A percentile compares a stretch with the other conserved stretches of the same genome.
phyloP scores from a whole-genome alignment of 2,329 filamentous ascomycete species.

The Venturia carpophila region DNA sequence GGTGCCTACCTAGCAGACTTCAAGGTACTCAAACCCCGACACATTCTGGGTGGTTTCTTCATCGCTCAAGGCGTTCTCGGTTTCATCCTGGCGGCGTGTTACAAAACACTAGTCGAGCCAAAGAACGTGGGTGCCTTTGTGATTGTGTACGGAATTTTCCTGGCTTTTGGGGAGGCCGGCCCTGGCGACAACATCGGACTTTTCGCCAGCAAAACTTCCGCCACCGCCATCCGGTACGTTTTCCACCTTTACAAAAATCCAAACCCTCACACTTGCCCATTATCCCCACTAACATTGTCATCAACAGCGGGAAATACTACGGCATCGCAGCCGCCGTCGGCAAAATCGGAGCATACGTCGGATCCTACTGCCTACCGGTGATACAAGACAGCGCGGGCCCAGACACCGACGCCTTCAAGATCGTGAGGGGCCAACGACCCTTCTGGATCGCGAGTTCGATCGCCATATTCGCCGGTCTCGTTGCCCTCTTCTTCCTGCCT shows the following conservation, averaged over 20 bases:
- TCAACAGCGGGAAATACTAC: slow-evolving; percentile 59
- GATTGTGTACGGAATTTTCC: slow-evolving; percentile 71
- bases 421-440: slow-evolving; percentile 63
- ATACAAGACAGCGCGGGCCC: slow-evolving; percentile 33
- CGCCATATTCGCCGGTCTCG: slow-evolving; percentile 62
- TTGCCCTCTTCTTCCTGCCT: slow-evolving; percentile 63
- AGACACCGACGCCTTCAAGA: slow-evolving; percentile 25
- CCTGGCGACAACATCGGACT: slow-evolving; percentile 90
- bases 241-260: not conserved
- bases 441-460: slow-evolving; percentile 76
- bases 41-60: slow-evolving; percentile 65
- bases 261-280: too few species aligned
- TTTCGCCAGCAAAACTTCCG: slow-evolving; percentile 76
- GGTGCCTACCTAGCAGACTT: slow-evolving; percentile 69
- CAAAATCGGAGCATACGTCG: slow-evolving; percentile 77
- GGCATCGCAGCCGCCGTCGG: slow-evolving; percentile 64
- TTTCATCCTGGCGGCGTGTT: slow-evolving; percentile 78
- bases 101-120: slow-evolving; percentile 56
- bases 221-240: slow-evolving; percentile 60
- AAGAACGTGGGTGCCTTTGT: slow-evolving; percentile 66
- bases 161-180: slow-evolving; percentile 70
- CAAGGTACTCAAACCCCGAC: slow-evolving; percentile 63
- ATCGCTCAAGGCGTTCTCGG: slow-evolving; percentile 67
- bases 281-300: not conserved
- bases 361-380: slow-evolving; percentile 73